phyloP scores from a whole-genome alignment of 2,329 filamentous ascomycete species.

The Neofusicoccum ribis region DNA sequence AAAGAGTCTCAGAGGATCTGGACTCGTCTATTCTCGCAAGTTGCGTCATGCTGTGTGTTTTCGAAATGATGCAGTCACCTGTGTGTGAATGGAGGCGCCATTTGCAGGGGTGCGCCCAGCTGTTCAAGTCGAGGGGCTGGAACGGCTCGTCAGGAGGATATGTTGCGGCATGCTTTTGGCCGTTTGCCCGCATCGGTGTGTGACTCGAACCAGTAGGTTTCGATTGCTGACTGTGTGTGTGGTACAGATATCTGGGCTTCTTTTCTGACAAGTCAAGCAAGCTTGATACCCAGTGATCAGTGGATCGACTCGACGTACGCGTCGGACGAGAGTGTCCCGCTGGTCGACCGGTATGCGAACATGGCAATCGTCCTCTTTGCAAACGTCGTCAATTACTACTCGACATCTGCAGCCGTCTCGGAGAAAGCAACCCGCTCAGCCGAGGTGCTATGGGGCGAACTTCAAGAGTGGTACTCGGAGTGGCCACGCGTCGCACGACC shows the following conservation, averaged over 20 bases:
- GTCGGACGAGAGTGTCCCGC: background rate
- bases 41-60: background rate
- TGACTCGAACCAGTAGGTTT: background rate
- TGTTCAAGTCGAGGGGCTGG: background rate
- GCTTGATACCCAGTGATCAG: background rate
- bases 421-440: background rate
- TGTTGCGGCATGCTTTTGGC: constrained; percentile 1
- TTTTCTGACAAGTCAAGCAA: background rate
- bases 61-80: background rate
- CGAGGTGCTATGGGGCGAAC: background rate
- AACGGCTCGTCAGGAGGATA: background rate
- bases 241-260: constrained; percentile 1
- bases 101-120: constrained; percentile 1
- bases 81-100: constrained; percentile 1
- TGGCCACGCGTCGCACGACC: background rate
- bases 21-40: background rate
- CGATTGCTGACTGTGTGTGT: background rate
- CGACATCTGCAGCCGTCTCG: background rate
- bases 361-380: background rate
- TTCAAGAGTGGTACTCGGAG: background rate
- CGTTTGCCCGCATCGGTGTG: constrained; percentile 6
- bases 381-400: background rate
- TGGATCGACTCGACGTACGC: background rate
- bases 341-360: background rate
- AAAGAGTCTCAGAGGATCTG: background rate